These are phyloP conservation scores for Mycena floridula DNA, from an alignment of 768 basidiomycete genomes.

Conservation along the genomic window DNA sequence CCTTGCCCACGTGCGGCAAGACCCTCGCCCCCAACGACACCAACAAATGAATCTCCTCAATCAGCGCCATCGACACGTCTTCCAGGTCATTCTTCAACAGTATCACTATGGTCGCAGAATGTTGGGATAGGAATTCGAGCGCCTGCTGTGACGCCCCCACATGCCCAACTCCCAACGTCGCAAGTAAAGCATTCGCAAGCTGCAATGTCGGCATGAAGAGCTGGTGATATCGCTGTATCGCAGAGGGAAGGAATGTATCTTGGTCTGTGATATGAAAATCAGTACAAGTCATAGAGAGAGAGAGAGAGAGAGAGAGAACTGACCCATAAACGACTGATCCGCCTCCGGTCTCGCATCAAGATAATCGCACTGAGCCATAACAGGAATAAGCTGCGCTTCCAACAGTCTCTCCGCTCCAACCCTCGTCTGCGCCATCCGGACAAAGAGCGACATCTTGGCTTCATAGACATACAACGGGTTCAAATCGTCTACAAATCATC, in stretches of 20 bases:
- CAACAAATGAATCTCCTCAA: slow-evolving; percentile 79
- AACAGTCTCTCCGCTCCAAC: slow-evolving; percentile 81
- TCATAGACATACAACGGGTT: slow-evolving; percentile 94
- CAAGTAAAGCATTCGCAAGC: slow-evolving; percentile 68
- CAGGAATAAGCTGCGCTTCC: slow-evolving; percentile 68
- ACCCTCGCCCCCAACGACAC: slow-evolving; percentile 66
- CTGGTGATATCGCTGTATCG: slow-evolving; percentile 87
- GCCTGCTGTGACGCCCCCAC: slow-evolving; percentile 68
- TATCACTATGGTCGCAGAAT: slow-evolving; percentile 79
- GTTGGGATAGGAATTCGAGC: slow-evolving; percentile 73
- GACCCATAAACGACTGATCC: slow-evolving; percentile 79
- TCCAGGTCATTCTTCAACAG: slow-evolving; percentile 72
- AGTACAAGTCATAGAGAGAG: slow-evolving; percentile 3
- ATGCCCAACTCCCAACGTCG: slow-evolving; percentile 70
- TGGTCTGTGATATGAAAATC: slow-evolving; percentile 42
- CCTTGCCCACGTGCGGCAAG: slow-evolving; percentile 63
- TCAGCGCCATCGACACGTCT: slow-evolving; percentile 51
- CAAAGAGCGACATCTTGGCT: slow-evolving; percentile 86
- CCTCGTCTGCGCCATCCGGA: slow-evolving; percentile 77
- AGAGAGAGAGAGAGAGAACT: slow-evolving; percentile 9
- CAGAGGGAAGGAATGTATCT: slow-evolving; percentile 83
- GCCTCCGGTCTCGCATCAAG: slow-evolving; percentile 80
- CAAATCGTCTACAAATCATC: slow-evolving; percentile 58
- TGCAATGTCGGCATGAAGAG: slow-evolving; percentile 84
- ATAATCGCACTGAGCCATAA: slow-evolving; percentile 81